A percentile compares a stretch with the other conserved stretches of the same genome.
Evolutionary conservation across 805 yeast genomes (phyloP).

Genomic region (Saccharomyces paradoxus): DNA sequence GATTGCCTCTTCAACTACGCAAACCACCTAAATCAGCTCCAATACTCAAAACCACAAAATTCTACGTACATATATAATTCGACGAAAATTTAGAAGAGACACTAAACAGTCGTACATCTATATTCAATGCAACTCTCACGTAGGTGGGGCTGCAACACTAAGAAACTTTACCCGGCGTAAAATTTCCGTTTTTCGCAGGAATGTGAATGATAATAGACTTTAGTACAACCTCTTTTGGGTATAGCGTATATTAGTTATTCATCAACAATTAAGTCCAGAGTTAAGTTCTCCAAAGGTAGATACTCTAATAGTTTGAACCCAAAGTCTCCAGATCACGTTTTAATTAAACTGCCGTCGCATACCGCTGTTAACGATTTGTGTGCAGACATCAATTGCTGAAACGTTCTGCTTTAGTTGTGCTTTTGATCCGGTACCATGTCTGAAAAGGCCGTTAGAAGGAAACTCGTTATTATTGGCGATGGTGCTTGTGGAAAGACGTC

Average conservation of each 20-base stretch:
- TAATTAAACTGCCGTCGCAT: neutral
- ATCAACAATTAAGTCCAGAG: neutral
- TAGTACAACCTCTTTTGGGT: neutral
- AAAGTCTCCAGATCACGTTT: neutral
- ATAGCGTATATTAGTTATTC: neutral
- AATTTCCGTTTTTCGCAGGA: neutral
- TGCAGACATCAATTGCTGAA: neutral
- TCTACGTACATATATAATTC: neutral
- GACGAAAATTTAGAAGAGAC: neutral
- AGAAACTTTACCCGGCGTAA: neutral
- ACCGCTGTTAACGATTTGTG: neutral
- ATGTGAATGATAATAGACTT: neutral
- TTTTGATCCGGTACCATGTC: conserved; percentile 14
- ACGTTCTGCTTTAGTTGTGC: neutral
- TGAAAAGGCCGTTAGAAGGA: conserved; percentile 45
- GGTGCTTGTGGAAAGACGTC: conserved; percentile 96
- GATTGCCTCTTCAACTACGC: neutral
- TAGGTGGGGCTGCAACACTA: neutral
- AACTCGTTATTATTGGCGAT: conserved; percentile 86
- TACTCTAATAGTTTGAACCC: neutral
- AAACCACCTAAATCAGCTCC: neutral
- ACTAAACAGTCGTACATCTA: neutral
- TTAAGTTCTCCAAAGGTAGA: neutral
- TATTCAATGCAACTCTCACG: neutral
- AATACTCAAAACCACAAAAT: neutral